phyloP scores from a whole-genome alignment of 2,329 filamentous ascomycete species.

The Aureobasidium sp. region DNA sequence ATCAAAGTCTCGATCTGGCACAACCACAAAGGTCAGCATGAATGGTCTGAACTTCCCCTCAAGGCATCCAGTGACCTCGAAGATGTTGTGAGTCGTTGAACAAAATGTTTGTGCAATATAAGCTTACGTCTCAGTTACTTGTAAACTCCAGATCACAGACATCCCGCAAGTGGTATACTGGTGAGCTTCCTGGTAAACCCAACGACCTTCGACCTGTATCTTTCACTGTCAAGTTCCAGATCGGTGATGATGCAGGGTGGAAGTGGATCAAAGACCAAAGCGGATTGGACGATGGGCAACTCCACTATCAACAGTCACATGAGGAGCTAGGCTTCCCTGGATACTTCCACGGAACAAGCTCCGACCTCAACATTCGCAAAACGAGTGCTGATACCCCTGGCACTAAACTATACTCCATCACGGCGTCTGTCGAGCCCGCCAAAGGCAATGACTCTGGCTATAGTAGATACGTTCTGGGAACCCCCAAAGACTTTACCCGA shows the following conservation, averaged over 20 bases:
- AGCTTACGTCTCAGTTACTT: conserved; percentile 1
- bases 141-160: conserved; percentile 12
- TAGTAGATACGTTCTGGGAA: conserved; percentile 51
- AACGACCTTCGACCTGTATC: conserved; percentile 41
- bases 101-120: conserved; percentile 10
- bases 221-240: conserved; percentile 66
- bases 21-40: conserved; percentile 47
- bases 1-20: conserved; percentile 76
- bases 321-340: conserved; percentile 38
- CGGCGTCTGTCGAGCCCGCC: conserved; percentile 46
- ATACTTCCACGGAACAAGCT: conserved; percentile 50
- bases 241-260: conserved; percentile 48
- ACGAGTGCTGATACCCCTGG: conserved; percentile 57
- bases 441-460: conserved; percentile 50
- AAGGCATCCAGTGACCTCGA: conserved; percentile 28
- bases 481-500: conserved; percentile 54
- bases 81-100: conserved; percentile 18
- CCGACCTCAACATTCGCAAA: conserved; percentile 45
- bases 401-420: conserved; percentile 63
- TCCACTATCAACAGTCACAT: conserved; percentile 42
- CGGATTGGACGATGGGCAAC: conserved; percentile 52
- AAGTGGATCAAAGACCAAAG: conserved; percentile 61
- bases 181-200: conserved; percentile 36
- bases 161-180: conserved; percentile 46
- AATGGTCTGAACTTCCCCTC: conserved; percentile 51